These are phyloP conservation scores for Harringtonia lauricola DNA, from an alignment of 2,329 filamentous ascomycete genomes.

Conservation along the genomic window DNA sequence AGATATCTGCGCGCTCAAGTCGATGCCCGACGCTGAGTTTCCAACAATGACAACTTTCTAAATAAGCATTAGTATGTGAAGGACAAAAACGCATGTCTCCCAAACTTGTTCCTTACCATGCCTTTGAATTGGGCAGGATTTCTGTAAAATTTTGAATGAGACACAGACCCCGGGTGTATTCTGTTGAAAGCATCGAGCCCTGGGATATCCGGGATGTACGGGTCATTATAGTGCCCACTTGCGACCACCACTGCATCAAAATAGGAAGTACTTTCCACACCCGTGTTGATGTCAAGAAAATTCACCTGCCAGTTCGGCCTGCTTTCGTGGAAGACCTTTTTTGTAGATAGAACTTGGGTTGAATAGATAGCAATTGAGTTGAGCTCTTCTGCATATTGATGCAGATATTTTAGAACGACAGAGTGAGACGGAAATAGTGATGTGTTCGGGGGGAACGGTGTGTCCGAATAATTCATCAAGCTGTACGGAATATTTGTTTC, in stretches of 20 bases:
- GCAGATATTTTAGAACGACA: conserved; percentile 53
- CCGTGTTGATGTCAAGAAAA: conserved; percentile 15
- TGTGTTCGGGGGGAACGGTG: conserved; percentile 41
- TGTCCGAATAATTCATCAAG: conserved; percentile 60
- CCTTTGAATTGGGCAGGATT: conserved; percentile 30
- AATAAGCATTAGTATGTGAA: no score
- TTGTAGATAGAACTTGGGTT: conserved; percentile 46
- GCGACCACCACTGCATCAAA: conserved; percentile 56
- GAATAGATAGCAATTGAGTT: conserved; percentile 45
- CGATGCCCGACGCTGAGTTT: conserved; percentile 31
- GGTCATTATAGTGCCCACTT: conserved; percentile 55
- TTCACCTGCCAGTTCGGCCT: neutral
- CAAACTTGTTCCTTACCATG: neutral
- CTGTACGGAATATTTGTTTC: conserved; percentile 67
- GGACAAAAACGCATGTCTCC: neutral
- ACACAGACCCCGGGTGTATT: conserved; percentile 39
- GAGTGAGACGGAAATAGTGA: conserved; percentile 58
- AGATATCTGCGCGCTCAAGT: conserved; percentile 29
- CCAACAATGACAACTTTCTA: conserved; percentile 41
- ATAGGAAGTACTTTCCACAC: conserved; percentile 12
- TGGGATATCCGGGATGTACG: conserved; percentile 47
- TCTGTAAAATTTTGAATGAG: conserved; percentile 65
- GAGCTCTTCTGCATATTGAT: conserved; percentile 51
- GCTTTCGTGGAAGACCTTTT: no score
- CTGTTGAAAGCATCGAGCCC: conserved; percentile 48